Percentiles rank a stretch among this genome's conserved stretches.
phyloP scores from a whole-genome alignment of 805 yeast genomes.

The Clavispora fructus region DNA sequence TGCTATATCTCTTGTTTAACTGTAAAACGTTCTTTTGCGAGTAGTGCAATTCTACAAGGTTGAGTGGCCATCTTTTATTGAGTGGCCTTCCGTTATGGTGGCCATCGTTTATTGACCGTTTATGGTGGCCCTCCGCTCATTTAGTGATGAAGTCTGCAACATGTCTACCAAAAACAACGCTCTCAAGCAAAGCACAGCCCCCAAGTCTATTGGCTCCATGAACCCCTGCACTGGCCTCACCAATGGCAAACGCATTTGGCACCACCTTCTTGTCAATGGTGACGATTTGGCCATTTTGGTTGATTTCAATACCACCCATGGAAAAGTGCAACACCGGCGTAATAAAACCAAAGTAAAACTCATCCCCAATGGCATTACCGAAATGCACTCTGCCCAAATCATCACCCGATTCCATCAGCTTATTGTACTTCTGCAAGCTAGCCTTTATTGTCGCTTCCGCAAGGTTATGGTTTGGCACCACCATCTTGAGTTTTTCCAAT shows the following conservation, averaged over 20 bases:
- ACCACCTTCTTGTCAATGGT: constrained; percentile 24
- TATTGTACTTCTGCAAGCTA: constrained; percentile 15
- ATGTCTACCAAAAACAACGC: constrained; percentile 56
- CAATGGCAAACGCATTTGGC: constrained; percentile 54
- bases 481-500: constrained; percentile 4
- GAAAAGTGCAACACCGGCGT: constrained; percentile 45
- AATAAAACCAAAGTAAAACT: constrained; percentile 43
- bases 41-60: too few relatives aligned
- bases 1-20: background rate
- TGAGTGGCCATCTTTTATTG: too few relatives aligned
- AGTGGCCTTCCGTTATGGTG: too few relatives aligned
- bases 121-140: too few relatives aligned
- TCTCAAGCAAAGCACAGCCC: constrained; percentile 53
- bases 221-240: constrained; percentile 66
- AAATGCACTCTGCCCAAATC: constrained; percentile 36
- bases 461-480: constrained; percentile 1
- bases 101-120: too few relatives aligned
- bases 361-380: constrained; percentile 17
- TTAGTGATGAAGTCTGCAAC: constrained; percentile 30
- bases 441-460: constrained; percentile 1
- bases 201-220: constrained; percentile 62
- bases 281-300: constrained; percentile 15
- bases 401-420: constrained; percentile 10
- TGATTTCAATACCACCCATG: constrained; percentile 25
- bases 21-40: too few relatives aligned